Conservation (phyloP, 140 eudicot genomes). For the Bidens hawaiensis region DNA sequence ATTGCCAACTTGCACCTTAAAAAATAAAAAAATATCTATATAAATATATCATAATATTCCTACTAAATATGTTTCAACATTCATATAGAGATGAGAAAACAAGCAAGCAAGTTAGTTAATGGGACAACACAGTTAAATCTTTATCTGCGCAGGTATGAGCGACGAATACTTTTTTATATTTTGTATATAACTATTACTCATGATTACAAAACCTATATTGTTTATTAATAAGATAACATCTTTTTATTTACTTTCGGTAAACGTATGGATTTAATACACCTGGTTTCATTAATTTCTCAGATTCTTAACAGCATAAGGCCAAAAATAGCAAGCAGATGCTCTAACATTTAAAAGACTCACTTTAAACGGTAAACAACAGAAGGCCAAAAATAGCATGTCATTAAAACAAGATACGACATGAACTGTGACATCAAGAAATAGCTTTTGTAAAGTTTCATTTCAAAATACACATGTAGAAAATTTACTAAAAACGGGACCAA, state of each 20-base stretch:
- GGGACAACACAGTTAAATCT: neutral
- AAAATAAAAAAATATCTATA: neutral
- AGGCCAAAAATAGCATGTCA: neutral
- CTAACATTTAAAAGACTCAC: neutral
- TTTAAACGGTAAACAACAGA: neutral
- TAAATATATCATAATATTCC: neutral
- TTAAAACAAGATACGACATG: neutral
- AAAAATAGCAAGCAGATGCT: neutral
- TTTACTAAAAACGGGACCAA: neutral
- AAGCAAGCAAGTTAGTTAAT: neutral
- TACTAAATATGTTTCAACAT: neutral
- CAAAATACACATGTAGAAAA: neutral
- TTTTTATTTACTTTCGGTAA: neutral
- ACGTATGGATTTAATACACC: too few species aligned
- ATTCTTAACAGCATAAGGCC: neutral
- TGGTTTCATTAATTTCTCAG: neutral
- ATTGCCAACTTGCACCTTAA: slow-evolving; percentile 52
- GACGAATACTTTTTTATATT: neutral
- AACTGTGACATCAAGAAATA: neutral
- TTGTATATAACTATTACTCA: neutral
- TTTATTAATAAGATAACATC: neutral
- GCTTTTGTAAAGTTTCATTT: neutral
- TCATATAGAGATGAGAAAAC: neutral
- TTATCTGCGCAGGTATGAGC: neutral
- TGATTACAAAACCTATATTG: neutral